Conservation (phyloP, 2,329 filamentous ascomycete genomes). For the Endoconidiophora polonica region DNA sequence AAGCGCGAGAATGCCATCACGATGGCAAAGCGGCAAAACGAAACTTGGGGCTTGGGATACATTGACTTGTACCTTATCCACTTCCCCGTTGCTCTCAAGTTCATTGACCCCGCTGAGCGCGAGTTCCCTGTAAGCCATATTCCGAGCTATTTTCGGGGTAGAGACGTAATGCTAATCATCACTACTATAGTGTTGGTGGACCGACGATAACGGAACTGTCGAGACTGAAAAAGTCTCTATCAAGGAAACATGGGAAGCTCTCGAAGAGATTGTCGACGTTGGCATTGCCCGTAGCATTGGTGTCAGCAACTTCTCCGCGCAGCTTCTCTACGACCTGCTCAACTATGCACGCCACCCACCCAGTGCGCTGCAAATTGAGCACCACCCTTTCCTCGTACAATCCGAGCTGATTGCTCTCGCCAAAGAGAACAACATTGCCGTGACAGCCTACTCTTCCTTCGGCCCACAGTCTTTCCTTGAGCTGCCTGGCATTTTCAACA, state of each 20-base stretch:
- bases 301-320: slow-evolving; percentile 67
- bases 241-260: slow-evolving; percentile 67
- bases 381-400: slow-evolving; percentile 79
- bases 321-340: slow-evolving; percentile 63
- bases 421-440: slow-evolving; percentile 49
- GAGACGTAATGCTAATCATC: neutral
- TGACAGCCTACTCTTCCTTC: slow-evolving; percentile 76
- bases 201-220: slow-evolving; percentile 9
- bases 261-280: slow-evolving; percentile 57
- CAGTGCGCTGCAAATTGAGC: slow-evolving; percentile 72
- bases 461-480: slow-evolving; percentile 66
- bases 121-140: slow-evolving; percentile 57
- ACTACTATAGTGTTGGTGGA: slow-evolving; percentile 8
- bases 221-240: slow-evolving; percentile 41
- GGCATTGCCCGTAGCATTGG: slow-evolving; percentile 59
- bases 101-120: slow-evolving; percentile 60
- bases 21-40: slow-evolving; percentile 59
- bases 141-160: slow-evolving; percentile 31
- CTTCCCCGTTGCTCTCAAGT: slow-evolving; percentile 76
- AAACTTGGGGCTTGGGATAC: slow-evolving; percentile 74
- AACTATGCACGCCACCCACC: slow-evolving; percentile 60
- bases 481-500: slow-evolving; percentile 28
- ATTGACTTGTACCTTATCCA: slow-evolving; percentile 83
- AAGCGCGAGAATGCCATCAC: slow-evolving; percentile 60
- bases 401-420: slow-evolving; percentile 51